phyloP scores from a whole-genome alignment of 23 red algal species.

The Cyanidiococcus yangmingshanensis region DNA sequence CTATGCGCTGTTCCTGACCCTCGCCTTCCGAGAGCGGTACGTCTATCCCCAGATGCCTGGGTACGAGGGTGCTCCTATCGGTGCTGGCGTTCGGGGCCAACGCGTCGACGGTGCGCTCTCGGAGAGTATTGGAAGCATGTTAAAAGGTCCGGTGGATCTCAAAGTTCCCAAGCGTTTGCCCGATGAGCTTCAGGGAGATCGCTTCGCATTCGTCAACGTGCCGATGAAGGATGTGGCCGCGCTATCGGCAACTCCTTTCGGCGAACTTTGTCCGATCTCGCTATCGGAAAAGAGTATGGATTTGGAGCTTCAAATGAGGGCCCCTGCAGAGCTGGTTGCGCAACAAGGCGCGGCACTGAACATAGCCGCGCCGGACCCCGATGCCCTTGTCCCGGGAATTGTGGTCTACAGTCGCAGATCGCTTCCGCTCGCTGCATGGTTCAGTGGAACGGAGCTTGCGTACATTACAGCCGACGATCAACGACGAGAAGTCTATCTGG shows the following conservation, averaged over 20 bases:
- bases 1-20: slow-evolving; percentile 60
- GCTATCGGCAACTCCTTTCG: slow-evolving; percentile 43
- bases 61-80: slow-evolving; percentile 26
- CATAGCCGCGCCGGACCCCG: background rate
- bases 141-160: slow-evolving; percentile 34
- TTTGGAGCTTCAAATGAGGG: slow-evolving; percentile 27
- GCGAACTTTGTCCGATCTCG: slow-evolving; percentile 42
- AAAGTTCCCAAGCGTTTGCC: slow-evolving; percentile 35
- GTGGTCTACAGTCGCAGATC: slow-evolving; percentile 16
- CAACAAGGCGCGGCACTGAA: slow-evolving; percentile 34
- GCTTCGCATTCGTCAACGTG: slow-evolving; percentile 54
- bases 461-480: slow-evolving; percentile 45
- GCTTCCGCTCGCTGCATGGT: slow-evolving; percentile 49
- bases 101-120: slow-evolving; percentile 9
- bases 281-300: slow-evolving; percentile 1
- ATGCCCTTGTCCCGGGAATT: slow-evolving; percentile 8
- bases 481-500: slow-evolving; percentile 53
- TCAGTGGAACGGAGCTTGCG: slow-evolving; percentile 62
- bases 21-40: slow-evolving; percentile 43
- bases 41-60: slow-evolving; percentile 71
- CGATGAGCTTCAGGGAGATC: slow-evolving; percentile 63
- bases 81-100: background rate
- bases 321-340: slow-evolving; percentile 43
- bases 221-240: slow-evolving; percentile 37
- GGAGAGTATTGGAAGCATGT: background rate